These are phyloP conservation scores for Corymbia citriodora DNA, from an alignment of 441 rosid genomes.

Conservation along the genomic window DNA sequence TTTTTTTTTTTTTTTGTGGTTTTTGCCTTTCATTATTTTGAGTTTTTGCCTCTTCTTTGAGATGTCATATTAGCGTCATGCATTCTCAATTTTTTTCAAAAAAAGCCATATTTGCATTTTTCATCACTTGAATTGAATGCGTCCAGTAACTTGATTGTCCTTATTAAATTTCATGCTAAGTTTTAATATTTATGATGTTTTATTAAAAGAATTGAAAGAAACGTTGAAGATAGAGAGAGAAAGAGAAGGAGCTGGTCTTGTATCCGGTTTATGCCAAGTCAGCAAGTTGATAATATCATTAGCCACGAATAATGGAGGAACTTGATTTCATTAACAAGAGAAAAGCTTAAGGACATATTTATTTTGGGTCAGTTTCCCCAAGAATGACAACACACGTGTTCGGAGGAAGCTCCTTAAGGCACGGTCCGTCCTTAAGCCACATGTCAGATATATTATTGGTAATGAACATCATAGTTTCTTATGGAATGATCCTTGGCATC, in stretches of 20 bases:
- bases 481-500: not conserved
- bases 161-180: too few species aligned
- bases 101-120: too few species aligned
- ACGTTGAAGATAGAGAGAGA: not conserved
- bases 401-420: not conserved
- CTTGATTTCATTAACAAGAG: too few species aligned
- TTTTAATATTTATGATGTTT: too few species aligned
- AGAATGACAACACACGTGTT: not conserved
- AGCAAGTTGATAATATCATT: not conserved
- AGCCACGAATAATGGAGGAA: not conserved
- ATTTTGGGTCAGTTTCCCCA: not conserved
- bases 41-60: not conserved
- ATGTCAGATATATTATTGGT: not conserved
- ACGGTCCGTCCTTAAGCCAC: not conserved
- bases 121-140: not conserved
- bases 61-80: too few species aligned
- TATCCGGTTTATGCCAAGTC: not conserved
- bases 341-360: not conserved
- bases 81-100: too few species aligned
- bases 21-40: not conserved
- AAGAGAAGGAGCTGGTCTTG: not conserved
- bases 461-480: not conserved
- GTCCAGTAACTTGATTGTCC: not conserved
- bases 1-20: not conserved
- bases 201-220: not conserved